These are phyloP conservation scores for Mixia osmundae DNA, from an alignment of 1,284 basidiomycete genomes.

Conservation along the genomic window DNA sequence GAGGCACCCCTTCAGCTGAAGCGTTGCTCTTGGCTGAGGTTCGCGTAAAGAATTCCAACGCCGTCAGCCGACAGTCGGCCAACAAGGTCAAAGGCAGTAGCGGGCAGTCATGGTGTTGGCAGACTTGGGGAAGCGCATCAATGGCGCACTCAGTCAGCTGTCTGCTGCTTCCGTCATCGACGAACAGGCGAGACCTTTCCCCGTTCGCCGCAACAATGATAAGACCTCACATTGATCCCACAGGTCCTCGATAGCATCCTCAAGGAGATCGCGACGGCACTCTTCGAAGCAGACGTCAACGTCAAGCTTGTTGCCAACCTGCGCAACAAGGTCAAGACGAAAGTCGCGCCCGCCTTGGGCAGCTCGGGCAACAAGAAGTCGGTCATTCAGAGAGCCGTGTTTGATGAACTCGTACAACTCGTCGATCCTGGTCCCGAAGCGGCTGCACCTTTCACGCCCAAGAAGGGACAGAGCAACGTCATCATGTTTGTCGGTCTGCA, in stretches of 20 bases:
- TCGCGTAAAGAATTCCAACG: too few relatives aligned
- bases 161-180: constrained; percentile 64
- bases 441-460: constrained; percentile 58
- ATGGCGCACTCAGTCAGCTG: constrained; percentile 75
- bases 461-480: constrained; percentile 81
- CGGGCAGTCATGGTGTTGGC: constrained; percentile 97
- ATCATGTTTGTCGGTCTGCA: constrained; percentile 96
- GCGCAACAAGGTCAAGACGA: constrained; percentile 69
- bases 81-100: too few relatives aligned
- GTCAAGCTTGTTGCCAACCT: constrained; percentile 80
- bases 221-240: constrained; percentile 8
- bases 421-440: constrained; percentile 52
- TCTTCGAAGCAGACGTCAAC: constrained; percentile 93
- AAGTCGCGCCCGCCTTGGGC: constrained; percentile 42
- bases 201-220: constrained; percentile 5
- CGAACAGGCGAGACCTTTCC: constrained; percentile 40
- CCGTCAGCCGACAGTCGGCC: too few relatives aligned
- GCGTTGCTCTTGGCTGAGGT: too few relatives aligned
- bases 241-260: constrained; percentile 79
- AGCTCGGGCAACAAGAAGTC: constrained; percentile 63
- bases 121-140: constrained; percentile 82
- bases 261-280: constrained; percentile 80
- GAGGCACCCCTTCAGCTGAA: too few relatives aligned
- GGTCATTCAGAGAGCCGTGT: constrained; percentile 79
- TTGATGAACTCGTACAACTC: constrained; percentile 81